A percentile compares a stretch with the other conserved stretches of the same genome.
Conservation (phyloP, 192 early-diverging fungal genomes). For the Coemansia sp. region DNA sequence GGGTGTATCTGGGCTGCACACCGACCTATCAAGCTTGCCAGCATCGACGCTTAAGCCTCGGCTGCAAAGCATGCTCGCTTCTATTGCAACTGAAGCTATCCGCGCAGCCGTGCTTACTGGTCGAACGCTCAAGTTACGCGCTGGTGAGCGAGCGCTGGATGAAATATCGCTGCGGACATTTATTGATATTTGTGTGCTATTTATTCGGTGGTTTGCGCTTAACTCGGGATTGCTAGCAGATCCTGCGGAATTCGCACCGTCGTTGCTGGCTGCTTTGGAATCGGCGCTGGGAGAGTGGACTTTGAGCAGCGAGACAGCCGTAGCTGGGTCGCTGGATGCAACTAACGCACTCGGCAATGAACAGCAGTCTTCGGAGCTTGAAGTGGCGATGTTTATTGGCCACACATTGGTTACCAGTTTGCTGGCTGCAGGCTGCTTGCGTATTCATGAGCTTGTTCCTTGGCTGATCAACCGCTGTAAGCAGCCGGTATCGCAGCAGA, state of each 20-base stretch:
- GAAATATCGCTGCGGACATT: constrained; percentile 21
- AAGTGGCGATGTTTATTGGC: constrained; percentile 12
- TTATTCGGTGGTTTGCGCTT: constrained; percentile 27
- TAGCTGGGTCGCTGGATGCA: neutral
- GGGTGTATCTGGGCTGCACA: constrained; percentile 10
- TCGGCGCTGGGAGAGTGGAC: neutral
- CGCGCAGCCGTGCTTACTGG: constrained; percentile 29
- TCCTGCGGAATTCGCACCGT: constrained; percentile 7
- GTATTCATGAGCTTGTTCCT: constrained; percentile 24
- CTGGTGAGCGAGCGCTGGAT: constrained; percentile 19
- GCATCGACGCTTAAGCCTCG: constrained; percentile 2
- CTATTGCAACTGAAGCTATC: constrained; percentile 15
- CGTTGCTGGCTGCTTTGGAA: constrained; percentile 11
- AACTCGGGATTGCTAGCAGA: constrained; percentile 15
- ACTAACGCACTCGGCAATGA: neutral
- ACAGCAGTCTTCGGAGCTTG: constrained; percentile 6
- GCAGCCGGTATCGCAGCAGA: constrained; percentile 4
- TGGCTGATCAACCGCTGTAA: constrained; percentile 33
- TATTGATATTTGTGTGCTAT: constrained; percentile 29
- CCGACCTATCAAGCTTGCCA: constrained; percentile 14
- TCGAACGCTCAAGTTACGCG: constrained; percentile 10
- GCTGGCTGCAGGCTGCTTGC: constrained; percentile 29
- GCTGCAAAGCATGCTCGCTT: constrained; percentile 21
- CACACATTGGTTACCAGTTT: constrained; percentile 21
- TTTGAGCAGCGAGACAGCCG: neutral